Conservation (phyloP, 1,139 yeast species). For the Geotrichum macrosporum region DNA sequence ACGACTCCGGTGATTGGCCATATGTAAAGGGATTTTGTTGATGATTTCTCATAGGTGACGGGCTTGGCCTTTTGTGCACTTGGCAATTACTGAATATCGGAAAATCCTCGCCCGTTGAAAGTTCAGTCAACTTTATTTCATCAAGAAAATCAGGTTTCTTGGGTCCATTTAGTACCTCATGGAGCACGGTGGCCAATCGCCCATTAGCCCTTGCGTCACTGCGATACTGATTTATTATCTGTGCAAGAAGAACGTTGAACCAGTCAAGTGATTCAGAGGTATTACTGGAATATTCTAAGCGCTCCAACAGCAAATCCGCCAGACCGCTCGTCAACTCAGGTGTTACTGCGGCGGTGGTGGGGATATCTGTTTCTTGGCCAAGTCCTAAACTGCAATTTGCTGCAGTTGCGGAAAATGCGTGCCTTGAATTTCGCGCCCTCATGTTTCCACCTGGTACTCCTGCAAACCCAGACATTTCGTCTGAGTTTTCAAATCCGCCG, state of each 20-base stretch:
- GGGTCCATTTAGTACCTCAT: conserved; percentile 50
- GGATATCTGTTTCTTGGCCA: no score
- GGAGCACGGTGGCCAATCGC: conserved; percentile 74
- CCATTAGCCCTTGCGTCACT: conserved; percentile 81
- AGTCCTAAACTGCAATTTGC: no score
- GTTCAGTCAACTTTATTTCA: conserved; percentile 72
- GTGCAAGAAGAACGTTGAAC: conserved; percentile 94
- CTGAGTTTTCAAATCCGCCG: not conserved
- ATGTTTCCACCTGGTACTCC: no score
- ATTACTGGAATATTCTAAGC: conserved; percentile 40
- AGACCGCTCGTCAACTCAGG: not conserved
- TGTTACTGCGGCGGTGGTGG: conserved; percentile 23
- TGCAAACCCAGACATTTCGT: no score
- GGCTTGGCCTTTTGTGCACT: conserved; percentile 40
- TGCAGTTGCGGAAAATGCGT: no score
- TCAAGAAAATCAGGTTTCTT: conserved; percentile 77
- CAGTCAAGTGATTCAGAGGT: conserved; percentile 90
- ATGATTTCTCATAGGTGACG: conserved; percentile 32
- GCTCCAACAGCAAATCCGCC: not conserved
- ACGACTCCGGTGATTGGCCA: no score
- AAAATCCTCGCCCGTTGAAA: conserved; percentile 91
- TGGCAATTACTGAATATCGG: conserved; percentile 95
- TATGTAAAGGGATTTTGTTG: not conserved
- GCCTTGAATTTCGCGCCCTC: no score
- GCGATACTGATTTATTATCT: conserved; percentile 79